Conservation (phyloP, 495 filamentous ascomycete species). For the Pseudotulostoma volvatum region DNA sequence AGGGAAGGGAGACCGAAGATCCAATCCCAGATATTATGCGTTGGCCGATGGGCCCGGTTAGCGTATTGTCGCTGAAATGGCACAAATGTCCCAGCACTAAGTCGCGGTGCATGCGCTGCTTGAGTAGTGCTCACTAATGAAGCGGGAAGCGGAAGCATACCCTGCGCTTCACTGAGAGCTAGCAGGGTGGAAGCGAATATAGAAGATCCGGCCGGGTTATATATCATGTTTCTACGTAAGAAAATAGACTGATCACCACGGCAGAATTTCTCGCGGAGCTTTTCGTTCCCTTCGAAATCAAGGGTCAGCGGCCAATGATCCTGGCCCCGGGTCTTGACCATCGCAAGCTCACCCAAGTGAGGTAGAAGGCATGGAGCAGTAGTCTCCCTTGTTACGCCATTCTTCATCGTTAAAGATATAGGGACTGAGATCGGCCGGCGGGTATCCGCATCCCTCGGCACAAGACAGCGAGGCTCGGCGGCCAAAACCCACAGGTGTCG, state of each 20-base stretch:
- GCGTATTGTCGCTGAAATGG: constrained; percentile 11
- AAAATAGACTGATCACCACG: constrained; percentile 56
- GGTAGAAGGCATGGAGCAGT: constrained; percentile 72
- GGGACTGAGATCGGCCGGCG: constrained; percentile 60
- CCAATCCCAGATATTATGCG: constrained; percentile 48
- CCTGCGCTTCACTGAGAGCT: constrained; percentile 26
- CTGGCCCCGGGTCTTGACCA: constrained; percentile 47
- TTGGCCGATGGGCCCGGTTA: constrained; percentile 8
- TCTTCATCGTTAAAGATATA: constrained; percentile 38
- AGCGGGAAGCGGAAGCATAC: constrained; percentile 19
- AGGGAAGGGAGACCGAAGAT: constrained; percentile 52
- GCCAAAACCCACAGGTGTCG: constrained; percentile 96
- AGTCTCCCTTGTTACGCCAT: constrained; percentile 25
- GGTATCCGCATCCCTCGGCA: constrained; percentile 71
- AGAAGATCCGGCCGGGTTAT: constrained; percentile 44
- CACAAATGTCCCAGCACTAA: constrained; percentile 2
- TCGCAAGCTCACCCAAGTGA: constrained; percentile 49
- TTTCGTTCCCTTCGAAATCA: constrained; percentile 51
- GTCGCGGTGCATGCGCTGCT: neutral
- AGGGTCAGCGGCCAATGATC: constrained; percentile 79
- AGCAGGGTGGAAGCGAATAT: constrained; percentile 60
- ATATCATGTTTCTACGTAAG: constrained; percentile 59
- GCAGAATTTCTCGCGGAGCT: constrained; percentile 51
- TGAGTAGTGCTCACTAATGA: constrained; percentile 1
- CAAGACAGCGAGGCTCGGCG: constrained; percentile 72